phyloP scores from a whole-genome alignment of 768 basidiomycete species.

The Fomitopsis serialis region DNA sequence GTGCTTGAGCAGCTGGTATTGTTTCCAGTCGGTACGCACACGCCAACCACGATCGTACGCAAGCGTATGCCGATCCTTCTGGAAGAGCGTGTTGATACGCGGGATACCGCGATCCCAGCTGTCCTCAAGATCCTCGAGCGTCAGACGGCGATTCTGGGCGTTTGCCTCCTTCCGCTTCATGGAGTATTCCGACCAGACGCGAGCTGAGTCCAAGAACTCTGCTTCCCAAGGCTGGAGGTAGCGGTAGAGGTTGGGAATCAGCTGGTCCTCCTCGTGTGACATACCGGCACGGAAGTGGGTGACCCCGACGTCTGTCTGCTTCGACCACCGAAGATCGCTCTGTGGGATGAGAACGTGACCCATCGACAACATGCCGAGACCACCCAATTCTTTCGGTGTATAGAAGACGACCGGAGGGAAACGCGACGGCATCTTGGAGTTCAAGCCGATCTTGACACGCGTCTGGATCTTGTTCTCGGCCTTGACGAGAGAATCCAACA shows the following conservation, averaged over 20 bases:
- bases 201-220: constrained; percentile 95
- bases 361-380: constrained; percentile 99
- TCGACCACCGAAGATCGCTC: constrained; percentile 95
- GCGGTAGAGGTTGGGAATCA: constrained; percentile 96
- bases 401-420: constrained; percentile 97
- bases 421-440: constrained; percentile 99
- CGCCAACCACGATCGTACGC: constrained; percentile 99
- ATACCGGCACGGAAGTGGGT: constrained; percentile 99
- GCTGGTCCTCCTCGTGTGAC: constrained; percentile 91
- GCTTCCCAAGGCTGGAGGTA: constrained; percentile 98
- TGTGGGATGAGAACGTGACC: constrained; percentile 98
- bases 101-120: constrained; percentile 99
- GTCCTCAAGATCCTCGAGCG: constrained; percentile 96
- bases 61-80: constrained; percentile 95
- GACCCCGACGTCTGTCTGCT: constrained; percentile 95
- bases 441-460: constrained; percentile 98
- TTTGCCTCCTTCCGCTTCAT: constrained; percentile 99
- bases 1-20: constrained; percentile 89
- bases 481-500: constrained; percentile 94
- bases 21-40: constrained; percentile 96
- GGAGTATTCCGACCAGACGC: constrained; percentile 99
- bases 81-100: constrained; percentile 98
- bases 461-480: constrained; percentile 99
- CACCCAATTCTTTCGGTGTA: constrained; percentile 96
- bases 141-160: constrained; percentile 94